phyloP scores from a whole-genome alignment of 2,329 filamentous ascomycete genomes.

The Furcasterigmium furcatum region DNA sequence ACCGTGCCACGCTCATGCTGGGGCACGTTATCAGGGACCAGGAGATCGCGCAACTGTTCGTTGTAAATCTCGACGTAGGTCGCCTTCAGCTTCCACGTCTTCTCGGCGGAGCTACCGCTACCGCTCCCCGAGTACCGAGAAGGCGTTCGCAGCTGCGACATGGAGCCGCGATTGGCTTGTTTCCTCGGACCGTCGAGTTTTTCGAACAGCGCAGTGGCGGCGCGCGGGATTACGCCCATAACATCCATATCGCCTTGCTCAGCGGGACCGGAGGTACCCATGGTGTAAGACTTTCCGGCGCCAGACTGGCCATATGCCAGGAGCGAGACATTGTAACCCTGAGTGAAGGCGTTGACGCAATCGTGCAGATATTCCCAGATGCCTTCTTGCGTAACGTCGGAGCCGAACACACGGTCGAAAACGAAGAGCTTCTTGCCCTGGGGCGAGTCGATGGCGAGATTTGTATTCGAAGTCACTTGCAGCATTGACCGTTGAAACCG shows the following conservation, averaged over 20 bases:
- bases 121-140: conserved; percentile 68
- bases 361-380: conserved; percentile 94
- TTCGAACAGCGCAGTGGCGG: conserved; percentile 83
- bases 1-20: conserved; percentile 70
- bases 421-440: conserved; percentile 94
- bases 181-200: conserved; percentile 63
- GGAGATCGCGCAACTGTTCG: conserved; percentile 86
- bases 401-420: conserved; percentile 90
- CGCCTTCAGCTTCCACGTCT: conserved; percentile 86
- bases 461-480: conserved; percentile 82
- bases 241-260: conserved; percentile 69
- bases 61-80: conserved; percentile 99
- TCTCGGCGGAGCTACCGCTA: conserved; percentile 51
- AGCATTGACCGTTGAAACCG: conserved; percentile 92
- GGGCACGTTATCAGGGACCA: conserved; percentile 73
- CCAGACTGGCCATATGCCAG: conserved; percentile 97
- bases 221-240: conserved; percentile 94
- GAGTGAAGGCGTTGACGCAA: conserved; percentile 83
- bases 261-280: conserved; percentile 86
- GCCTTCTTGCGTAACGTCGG: conserved; percentile 80
- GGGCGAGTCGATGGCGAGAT: conserved; percentile 81
- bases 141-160: conserved; percentile 77
- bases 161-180: conserved; percentile 58
- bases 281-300: conserved; percentile 96
- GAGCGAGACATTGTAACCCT: conserved; percentile 98